Conservation (phyloP, 768 basidiomycete species). For the Megacollybia marginata region DNA sequence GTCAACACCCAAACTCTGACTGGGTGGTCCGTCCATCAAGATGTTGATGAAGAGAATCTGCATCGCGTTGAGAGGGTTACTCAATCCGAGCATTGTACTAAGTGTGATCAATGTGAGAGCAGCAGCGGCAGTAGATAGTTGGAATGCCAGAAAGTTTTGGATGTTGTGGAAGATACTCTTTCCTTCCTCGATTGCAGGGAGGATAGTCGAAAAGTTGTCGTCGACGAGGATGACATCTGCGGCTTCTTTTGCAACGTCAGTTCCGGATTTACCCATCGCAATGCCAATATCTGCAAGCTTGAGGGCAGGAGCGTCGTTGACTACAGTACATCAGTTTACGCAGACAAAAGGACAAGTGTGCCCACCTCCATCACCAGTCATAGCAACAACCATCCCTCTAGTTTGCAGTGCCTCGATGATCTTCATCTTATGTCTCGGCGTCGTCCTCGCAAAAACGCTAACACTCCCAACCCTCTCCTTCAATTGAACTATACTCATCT, state of each 20-base stretch:
- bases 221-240: constrained; percentile 96
- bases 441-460: constrained; percentile 91
- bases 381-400: constrained; percentile 85
- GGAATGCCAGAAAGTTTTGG: constrained; percentile 96
- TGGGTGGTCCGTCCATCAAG: constrained; percentile 96
- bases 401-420: constrained; percentile 93
- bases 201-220: constrained; percentile 92
- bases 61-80: constrained; percentile 95
- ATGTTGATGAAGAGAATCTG: constrained; percentile 99
- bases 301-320: constrained; percentile 94
- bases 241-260: constrained; percentile 97
- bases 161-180: constrained; percentile 99
- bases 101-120: constrained; percentile 90
- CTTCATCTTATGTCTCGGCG: constrained; percentile 95
- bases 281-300: constrained; percentile 98
- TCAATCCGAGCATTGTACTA: constrained; percentile 82
- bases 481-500: constrained; percentile 74
- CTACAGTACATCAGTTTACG: too few relatives aligned
- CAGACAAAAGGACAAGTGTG: too few relatives aligned
- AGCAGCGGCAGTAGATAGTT: constrained; percentile 97
- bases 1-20: constrained; percentile 94
- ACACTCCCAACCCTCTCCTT: constrained; percentile 74
- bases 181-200: constrained; percentile 91
- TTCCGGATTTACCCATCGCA: constrained; percentile 97
- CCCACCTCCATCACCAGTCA: constrained; percentile 97